These are phyloP conservation scores for Starmerella roubikii DNA, from an alignment of 805 yeast species.

Conservation along the genomic window DNA sequence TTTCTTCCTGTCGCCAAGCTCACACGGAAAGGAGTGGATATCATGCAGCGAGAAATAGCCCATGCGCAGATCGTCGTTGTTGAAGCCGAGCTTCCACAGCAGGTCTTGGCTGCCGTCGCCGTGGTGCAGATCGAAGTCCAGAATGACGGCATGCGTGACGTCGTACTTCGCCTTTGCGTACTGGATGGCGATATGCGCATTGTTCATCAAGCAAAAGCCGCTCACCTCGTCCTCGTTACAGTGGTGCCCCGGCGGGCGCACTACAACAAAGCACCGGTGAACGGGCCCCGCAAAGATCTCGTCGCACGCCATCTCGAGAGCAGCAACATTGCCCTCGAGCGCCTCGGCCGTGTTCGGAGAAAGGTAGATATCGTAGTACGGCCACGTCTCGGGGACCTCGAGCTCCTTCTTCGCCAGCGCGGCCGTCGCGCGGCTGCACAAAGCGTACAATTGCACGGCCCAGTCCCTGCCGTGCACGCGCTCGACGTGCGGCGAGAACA, in stretches of 20 bases:
- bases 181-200: constrained; percentile 68
- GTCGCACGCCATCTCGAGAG: constrained; percentile 61
- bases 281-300: constrained; percentile 28
- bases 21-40: constrained; percentile 76
- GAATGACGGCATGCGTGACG: constrained; percentile 66
- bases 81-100: constrained; percentile 62
- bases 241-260: constrained; percentile 81
- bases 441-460: constrained; percentile 44
- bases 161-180: constrained; percentile 51
- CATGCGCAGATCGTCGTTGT: constrained; percentile 30
- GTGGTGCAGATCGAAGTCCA: constrained; percentile 76
- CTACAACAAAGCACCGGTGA: constrained; percentile 46
- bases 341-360: constrained; percentile 55
- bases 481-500: constrained; percentile 45
- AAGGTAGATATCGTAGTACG: constrained; percentile 67
- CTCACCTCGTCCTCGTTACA: constrained; percentile 73
- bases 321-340: constrained; percentile 62
- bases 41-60: constrained; percentile 80
- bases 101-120: constrained; percentile 86
- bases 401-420: constrained; percentile 41
- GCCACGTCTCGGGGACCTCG: constrained; percentile 75
- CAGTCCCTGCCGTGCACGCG: constrained; percentile 63
- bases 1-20: constrained; percentile 58
- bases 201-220: constrained; percentile 71
- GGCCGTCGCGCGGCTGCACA: constrained; percentile 45